A percentile compares a stretch with the other conserved stretches of the same genome.
These are phyloP conservation scores for Chenopodium suecicum DNA, from an alignment of 148 eudicot genomes.

Conservation along the genomic window DNA sequence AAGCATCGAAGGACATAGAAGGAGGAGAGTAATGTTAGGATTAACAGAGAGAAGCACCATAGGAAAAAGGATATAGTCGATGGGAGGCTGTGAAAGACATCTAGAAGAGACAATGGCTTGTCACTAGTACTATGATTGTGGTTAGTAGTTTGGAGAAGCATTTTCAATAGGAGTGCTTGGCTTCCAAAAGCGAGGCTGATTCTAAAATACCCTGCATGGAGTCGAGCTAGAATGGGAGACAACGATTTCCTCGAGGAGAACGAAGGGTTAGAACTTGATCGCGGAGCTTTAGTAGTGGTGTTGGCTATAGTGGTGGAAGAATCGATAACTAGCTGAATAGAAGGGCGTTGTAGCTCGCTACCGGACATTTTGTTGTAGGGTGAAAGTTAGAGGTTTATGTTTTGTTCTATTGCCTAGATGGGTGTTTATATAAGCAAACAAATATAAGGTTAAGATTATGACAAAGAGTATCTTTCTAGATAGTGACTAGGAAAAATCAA, in stretches of 20 bases:
- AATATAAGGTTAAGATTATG: not conserved
- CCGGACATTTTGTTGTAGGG: slow-evolving; percentile 23
- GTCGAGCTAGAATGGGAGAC: slow-evolving; percentile 31
- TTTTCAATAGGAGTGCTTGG: slow-evolving; percentile 53
- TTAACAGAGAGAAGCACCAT: slow-evolving; percentile 41
- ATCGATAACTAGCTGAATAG: slow-evolving; percentile 33
- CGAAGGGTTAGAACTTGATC: not conserved
- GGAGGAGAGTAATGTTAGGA: slow-evolving; percentile 33
- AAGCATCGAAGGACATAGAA: slow-evolving; percentile 44
- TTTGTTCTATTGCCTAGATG: not conserved
- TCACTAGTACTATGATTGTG: not conserved
- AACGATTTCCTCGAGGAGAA: slow-evolving; percentile 18
- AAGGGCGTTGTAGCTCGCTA: slow-evolving; percentile 29
- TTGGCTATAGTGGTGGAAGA: slow-evolving; percentile 3
- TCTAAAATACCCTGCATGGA: slow-evolving; percentile 65
- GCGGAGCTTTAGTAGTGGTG: not conserved
- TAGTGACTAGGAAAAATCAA: slow-evolving; percentile 3
- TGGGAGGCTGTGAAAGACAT: slow-evolving; percentile 31
- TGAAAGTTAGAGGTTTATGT: not conserved
- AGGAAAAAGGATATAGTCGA: slow-evolving; percentile 31
- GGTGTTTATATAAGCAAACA: slow-evolving; percentile 28
- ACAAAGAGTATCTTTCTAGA: slow-evolving; percentile 9
- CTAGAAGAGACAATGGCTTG: slow-evolving; percentile 16
- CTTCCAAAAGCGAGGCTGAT: slow-evolving; percentile 48
- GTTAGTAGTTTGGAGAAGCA: slow-evolving; percentile 31